Evolutionary conservation across 352 stramenopile genomes (phyloP).

Genomic region (Thalassiosira sp.): DNA sequence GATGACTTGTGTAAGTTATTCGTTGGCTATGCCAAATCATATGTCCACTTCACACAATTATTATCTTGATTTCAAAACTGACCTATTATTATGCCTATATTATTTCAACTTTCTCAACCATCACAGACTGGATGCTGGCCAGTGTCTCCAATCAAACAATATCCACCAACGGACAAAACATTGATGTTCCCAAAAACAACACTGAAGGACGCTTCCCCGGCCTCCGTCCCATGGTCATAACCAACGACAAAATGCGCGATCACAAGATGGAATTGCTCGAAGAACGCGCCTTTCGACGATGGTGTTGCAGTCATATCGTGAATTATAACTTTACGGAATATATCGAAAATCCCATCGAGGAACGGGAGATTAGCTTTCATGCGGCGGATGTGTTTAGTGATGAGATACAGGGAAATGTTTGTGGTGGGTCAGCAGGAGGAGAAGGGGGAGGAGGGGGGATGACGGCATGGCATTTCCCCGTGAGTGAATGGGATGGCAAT

Average conservation of each 20-base stretch:
- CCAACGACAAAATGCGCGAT: conserved; percentile 94
- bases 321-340: conserved; percentile 63
- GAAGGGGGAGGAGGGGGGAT: conserved; percentile 22
- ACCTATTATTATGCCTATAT: not conserved
- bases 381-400: conserved; percentile 53
- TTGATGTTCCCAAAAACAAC: conserved; percentile 58
- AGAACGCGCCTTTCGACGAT: conserved; percentile 87
- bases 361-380: conserved; percentile 53
- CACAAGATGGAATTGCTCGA: conserved; percentile 93
- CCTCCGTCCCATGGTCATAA: conserved; percentile 80
- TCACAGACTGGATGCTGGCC: conserved; percentile 90
- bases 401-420: conserved; percentile 58
- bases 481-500: conserved; percentile 64
- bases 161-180: conserved; percentile 33
- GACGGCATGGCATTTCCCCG: conserved; percentile 63
- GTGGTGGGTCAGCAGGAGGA: not conserved
- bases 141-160: conserved; percentile 80
- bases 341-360: conserved; percentile 36
- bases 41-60: not conserved
- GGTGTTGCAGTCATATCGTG: conserved; percentile 72
- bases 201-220: conserved; percentile 42
- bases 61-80: not conserved
- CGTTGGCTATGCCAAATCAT: not conserved
- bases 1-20: conserved; percentile 85
- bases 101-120: not conserved